Conservation (phyloP, 106 monocot species). For the Dendrobium officinale region DNA sequence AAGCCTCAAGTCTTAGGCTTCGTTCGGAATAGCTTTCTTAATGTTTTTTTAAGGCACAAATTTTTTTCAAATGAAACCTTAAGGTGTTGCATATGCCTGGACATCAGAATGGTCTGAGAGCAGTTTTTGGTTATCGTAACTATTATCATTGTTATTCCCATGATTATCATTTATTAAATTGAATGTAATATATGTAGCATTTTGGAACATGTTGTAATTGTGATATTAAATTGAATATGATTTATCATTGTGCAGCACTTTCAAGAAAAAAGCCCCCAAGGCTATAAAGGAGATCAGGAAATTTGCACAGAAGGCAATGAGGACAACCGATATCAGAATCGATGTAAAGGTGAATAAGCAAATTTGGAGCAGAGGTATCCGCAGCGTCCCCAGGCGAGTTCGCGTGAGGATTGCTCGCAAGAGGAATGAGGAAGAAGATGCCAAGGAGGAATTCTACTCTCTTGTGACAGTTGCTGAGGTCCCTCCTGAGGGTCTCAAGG, state of each 20-base stretch:
- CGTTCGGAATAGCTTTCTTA: too few relatives aligned
- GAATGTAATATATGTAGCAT: not conserved
- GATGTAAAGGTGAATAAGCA: slow-evolving; percentile 64
- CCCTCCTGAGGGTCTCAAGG: slow-evolving; percentile 46
- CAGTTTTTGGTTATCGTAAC: too few relatives aligned
- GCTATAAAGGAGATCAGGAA: slow-evolving; percentile 54
- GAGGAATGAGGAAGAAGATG: slow-evolving; percentile 59
- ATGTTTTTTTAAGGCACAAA: too few relatives aligned
- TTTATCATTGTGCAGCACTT: slow-evolving; percentile 21
- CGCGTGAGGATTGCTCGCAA: slow-evolving; percentile 48
- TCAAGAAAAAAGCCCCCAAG: slow-evolving; percentile 60
- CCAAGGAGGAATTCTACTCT: slow-evolving; percentile 61
- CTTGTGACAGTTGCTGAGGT: slow-evolving; percentile 47
- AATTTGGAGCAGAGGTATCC: slow-evolving; percentile 50
- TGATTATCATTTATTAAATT: not conserved
- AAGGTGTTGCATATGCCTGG: too few relatives aligned
- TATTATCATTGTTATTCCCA: too few relatives aligned
- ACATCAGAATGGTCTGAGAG: too few relatives aligned
- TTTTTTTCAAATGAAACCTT: too few relatives aligned
- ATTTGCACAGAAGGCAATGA: slow-evolving; percentile 58
- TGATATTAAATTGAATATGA: not conserved
- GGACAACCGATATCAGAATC: slow-evolving; percentile 37
- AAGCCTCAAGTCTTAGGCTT: too few relatives aligned
- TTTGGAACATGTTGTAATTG: too few relatives aligned
- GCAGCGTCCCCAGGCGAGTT: slow-evolving; percentile 43